Base-by-base conservation (phyloP, 257 asterid genomes). In the Orobanche coerulescens region DNA sequence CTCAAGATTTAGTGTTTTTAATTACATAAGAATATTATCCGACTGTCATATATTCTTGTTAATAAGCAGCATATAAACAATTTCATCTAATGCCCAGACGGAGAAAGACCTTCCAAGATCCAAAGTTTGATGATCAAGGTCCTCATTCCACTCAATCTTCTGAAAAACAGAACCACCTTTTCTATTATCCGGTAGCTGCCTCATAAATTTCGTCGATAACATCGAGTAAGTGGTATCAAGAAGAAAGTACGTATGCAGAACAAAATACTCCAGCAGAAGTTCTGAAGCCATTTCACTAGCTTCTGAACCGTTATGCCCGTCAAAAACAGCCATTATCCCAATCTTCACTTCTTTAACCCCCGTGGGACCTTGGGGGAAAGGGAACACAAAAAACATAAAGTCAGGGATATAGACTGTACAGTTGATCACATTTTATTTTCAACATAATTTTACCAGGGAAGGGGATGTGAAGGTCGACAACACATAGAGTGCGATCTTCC, bases 201-300 rank as follows among this genome's bases (percentile, higher is more conserved):
- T 78, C 61, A 80, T 68, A 63, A 76, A 50, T 13, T 70, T 83
- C 73, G 83, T 84, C 61, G 82, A 74, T 70, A 88, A 75, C 67
- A 74, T 58, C 0, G 95, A 81, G 72, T 84, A 92, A 42, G 92
- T 79, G 36, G 86, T 62, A 64, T 92, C 98, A 23, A 92, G 87
- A 58, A 92, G 90, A 79, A 92, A 92, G 76, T 84, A 92, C 1
- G 89, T 84, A 47, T 92, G 98, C 84, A 88, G 59, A 58, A 81
- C 80, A 66, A 92, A 92, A 76, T 88, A 92, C 75, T 92, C 87
- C 66, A 88, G 73, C 58, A 92, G 71, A 66, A 77, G 68, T 47
- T 81, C 78, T 24, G 97, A 92, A 15, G 98, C 94, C 91, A 74
- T 83, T 69, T 88, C 95, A 84, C 98, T 92, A 49, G 97, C 98